Base-by-base conservation (phyloP, 2,329 filamentous ascomycete genomes). In the Beauveria asiatica region DNA sequence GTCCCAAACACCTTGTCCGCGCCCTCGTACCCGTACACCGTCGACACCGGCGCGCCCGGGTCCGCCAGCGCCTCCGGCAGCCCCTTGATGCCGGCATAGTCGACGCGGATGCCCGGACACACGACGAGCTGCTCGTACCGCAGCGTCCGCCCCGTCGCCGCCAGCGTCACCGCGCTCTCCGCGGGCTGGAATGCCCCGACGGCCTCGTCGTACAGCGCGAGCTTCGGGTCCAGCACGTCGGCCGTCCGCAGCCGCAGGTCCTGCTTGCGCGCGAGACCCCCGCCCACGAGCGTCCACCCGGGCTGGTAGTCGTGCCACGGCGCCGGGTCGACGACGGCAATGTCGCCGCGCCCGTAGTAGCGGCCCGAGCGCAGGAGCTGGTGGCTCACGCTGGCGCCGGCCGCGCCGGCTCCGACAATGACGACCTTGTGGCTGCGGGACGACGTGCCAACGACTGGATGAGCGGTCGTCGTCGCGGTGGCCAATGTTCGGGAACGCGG, bases 281-380 rank as follows among this genome's bases (percentile, higher is more conserved):
- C 84, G 48, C 85, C 85, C 2, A 88, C 85, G 1, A 88, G 75
- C 2, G 86, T 88, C 85, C 85, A 88, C 58, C 85, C 85, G 1
- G 85, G 84, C 70, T 88, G 85, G 69, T 87, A 88, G 72, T 88
- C 78, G 67, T 88, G 85, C 76, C 78, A 85, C 64, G 73, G 68
- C 1, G 85, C 78, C 0, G 85, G 85, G 64, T 88, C 85, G 48
- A 88, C 73, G 27, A 88, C 66, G 30, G 85, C 85, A 62, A 88
- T 86, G 62, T 88, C 85, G 37, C 83, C 75, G 48, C 77, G 73
- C 0, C 70, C 64, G 66, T 87, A 87, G 66, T 87, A 87, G 27
- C 77, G 77, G 48, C 83, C 83, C 0, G 77, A 75, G 2, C 78
- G 78, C 3, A 88, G 78, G 3, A 90, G 80, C 73, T 90, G 87